These are phyloP conservation scores for Ulota crispa DNA, from an alignment of 225 moss, liverwort and hornwort genomes.

Conservation along the genomic window DNA sequence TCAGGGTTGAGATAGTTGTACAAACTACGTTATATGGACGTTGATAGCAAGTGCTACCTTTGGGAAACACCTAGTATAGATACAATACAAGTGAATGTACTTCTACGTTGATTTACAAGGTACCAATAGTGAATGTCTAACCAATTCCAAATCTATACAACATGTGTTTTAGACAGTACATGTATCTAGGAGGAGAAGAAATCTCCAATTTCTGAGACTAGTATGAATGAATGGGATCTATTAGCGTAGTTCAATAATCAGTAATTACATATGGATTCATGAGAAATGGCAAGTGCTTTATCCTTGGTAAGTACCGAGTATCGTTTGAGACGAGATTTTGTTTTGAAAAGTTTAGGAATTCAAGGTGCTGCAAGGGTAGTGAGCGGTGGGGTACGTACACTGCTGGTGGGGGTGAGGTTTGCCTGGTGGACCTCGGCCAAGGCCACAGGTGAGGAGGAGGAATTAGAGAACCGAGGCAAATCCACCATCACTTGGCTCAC, in stretches of 20 bases:
- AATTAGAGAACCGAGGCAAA: constrained; percentile 23
- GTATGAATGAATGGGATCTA: background rate
- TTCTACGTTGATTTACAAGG: background rate
- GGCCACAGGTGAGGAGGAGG: constrained; percentile 1
- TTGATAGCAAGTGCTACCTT: background rate
- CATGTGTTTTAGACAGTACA: background rate
- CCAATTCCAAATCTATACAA: background rate
- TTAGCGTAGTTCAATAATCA: background rate
- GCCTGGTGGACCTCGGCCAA: constrained; percentile 4
- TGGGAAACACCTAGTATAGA: too few species aligned
- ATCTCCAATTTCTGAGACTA: background rate
- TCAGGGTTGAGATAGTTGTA: background rate
- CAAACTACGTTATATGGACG: background rate
- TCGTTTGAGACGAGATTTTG: too few species aligned
- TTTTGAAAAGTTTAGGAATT: background rate
- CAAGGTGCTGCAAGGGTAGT: constrained; percentile 22
- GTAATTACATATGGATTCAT: too few species aligned
- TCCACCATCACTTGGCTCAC: constrained; percentile 41
- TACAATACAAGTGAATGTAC: background rate
- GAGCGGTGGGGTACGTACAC: background rate
- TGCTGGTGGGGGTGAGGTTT: background rate
- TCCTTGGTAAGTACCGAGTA: background rate
- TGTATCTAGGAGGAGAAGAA: background rate
- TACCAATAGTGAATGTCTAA: background rate
- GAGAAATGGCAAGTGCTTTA: background rate